These are phyloP conservation scores for Nothopassalora personata DNA, from an alignment of 2,329 filamentous ascomycete genomes.

Conservation along the genomic window DNA sequence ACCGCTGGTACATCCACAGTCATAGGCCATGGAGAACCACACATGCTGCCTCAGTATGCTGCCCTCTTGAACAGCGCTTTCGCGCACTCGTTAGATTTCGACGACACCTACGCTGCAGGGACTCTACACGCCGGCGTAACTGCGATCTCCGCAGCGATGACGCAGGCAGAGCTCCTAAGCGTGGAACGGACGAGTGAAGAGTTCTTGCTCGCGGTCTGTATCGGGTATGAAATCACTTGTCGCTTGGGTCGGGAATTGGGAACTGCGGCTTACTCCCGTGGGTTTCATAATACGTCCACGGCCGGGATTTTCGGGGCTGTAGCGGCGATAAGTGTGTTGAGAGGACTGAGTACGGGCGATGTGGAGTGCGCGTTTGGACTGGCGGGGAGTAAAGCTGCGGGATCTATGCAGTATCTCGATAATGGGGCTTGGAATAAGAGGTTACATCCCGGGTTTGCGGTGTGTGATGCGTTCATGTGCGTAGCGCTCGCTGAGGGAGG, in stretches of 20 bases:
- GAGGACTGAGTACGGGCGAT: conserved; percentile 18
- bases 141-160: conserved; percentile 36
- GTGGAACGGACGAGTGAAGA: conserved; percentile 14
- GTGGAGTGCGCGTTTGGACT: conserved; percentile 36
- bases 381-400: conserved; percentile 35
- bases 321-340: conserved; percentile 31
- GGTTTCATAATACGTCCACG: conserved; percentile 37
- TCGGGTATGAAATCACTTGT: conserved; percentile 34
- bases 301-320: conserved; percentile 37
- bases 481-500: conserved; percentile 34
- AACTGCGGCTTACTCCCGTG: conserved; percentile 32
- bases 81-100: conserved; percentile 43
- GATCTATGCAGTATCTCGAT: conserved; percentile 37
- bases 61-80: conserved; percentile 41
- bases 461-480: conserved; percentile 36
- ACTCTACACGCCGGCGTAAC: conserved; percentile 41
- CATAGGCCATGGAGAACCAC: conserved; percentile 32
- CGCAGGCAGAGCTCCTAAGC: conserved; percentile 29
- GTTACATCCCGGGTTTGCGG: conserved; percentile 37
- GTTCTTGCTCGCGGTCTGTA: conserved; percentile 31
- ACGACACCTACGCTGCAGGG: conserved; percentile 42
- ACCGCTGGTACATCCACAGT: conserved; percentile 29
- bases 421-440: conserved; percentile 38
- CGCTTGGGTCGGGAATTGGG: conserved; percentile 33
- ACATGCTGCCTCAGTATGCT: conserved; percentile 37